Evolutionary conservation across 805 yeast genomes (phyloP).

Genomic region (Saccharomycopsis amapae): DNA sequence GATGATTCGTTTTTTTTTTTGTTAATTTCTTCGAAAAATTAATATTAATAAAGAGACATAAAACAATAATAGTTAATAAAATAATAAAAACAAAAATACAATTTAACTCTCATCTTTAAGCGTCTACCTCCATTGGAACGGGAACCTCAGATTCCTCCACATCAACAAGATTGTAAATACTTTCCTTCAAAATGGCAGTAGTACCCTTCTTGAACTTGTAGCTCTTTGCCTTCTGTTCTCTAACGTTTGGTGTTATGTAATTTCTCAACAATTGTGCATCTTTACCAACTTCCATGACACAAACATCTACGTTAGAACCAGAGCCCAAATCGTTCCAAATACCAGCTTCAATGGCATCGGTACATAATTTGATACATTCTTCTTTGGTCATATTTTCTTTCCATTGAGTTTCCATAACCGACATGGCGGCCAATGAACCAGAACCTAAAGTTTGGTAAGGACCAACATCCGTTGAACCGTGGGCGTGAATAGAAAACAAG

Average conservation of each 20-base stretch:
- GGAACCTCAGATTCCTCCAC: constrained; percentile 46
- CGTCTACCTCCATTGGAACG: constrained; percentile 43
- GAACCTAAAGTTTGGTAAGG: constrained; percentile 90
- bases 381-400: constrained; percentile 68
- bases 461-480: constrained; percentile 96
- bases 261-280: constrained; percentile 83
- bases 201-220: constrained; percentile 90
- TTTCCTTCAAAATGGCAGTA: constrained; percentile 72
- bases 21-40: too few species aligned
- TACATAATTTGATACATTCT: constrained; percentile 84
- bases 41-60: too few species aligned
- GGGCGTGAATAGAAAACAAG: constrained; percentile 89
- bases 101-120: constrained; percentile 15
- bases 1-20: too few species aligned
- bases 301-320: constrained; percentile 95
- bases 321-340: constrained; percentile 99
- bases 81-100: too few species aligned
- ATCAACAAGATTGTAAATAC: constrained; percentile 54
- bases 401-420: constrained; percentile 89
- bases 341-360: constrained; percentile 95
- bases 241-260: constrained; percentile 83
- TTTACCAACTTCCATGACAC: constrained; percentile 92
- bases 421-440: constrained; percentile 98
- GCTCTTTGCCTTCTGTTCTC: constrained; percentile 72
- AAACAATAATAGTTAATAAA: too few species aligned